Conservation (phyloP, 805 yeast species). For the Zygotorulaspora florentina region DNA sequence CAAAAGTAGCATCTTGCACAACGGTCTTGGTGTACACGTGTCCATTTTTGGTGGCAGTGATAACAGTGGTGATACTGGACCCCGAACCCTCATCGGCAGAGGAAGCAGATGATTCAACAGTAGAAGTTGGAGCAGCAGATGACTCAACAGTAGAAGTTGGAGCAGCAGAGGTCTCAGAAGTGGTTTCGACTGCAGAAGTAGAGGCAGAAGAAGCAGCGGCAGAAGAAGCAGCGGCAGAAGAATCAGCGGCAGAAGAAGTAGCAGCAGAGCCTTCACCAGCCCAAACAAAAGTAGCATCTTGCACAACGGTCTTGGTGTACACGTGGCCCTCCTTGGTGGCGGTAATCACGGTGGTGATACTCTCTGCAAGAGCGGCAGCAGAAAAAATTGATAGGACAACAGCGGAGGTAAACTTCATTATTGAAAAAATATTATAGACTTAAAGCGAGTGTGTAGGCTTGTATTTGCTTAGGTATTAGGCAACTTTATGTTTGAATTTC, state of each 20-base stretch:
- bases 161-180: conserved; percentile 1
- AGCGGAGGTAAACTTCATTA: conserved; percentile 3
- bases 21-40: conserved; percentile 12
- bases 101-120: neutral
- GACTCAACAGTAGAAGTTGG: neutral
- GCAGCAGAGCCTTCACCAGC: conserved; percentile 3
- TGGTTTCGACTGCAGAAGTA: neutral
- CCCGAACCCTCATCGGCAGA: neutral
- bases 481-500: too few relatives aligned
- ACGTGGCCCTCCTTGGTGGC: conserved; percentile 12
- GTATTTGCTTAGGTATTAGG: neutral
- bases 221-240: neutral
- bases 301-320: conserved; percentile 11
- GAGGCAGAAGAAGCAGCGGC: neutral
- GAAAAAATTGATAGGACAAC: neutral
- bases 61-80: conserved; percentile 2
- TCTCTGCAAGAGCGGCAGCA: neutral
- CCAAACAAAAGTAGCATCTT: conserved; percentile 8
- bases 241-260: neutral
- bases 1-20: conserved; percentile 7
- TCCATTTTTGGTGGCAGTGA: conserved; percentile 10
- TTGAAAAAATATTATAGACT: neutral
- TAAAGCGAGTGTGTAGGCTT: neutral
- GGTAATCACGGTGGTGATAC: conserved; percentile 5
- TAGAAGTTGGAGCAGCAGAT: neutral